phyloP scores from a whole-genome alignment of 139 green algal species.

The Spirogloea muscicola region DNA sequence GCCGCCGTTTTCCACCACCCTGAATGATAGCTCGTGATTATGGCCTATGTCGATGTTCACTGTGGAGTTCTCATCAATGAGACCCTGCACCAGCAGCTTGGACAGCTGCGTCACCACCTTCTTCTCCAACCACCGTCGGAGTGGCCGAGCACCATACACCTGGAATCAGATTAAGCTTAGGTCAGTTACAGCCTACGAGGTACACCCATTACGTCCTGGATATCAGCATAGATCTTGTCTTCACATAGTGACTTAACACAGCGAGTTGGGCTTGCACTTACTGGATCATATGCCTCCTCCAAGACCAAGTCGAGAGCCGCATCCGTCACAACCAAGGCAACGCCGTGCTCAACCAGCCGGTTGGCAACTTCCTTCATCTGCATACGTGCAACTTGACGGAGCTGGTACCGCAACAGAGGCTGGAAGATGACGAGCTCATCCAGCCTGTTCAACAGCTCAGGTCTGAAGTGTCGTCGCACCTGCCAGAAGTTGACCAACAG shows the following conservation, averaged over 20 bases:
- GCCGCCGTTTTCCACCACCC: too few species aligned
- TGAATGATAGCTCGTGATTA: too few species aligned
- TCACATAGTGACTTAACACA: too few species aligned
- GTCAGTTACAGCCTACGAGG: too few species aligned
- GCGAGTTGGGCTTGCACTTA: too few species aligned
- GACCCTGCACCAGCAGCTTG: constrained; percentile 33
- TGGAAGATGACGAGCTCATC: constrained; percentile 88
- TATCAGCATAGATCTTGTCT: too few species aligned
- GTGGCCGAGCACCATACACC: constrained; percentile 41
- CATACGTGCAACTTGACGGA: constrained; percentile 69
- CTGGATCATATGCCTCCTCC: constrained; percentile 38
- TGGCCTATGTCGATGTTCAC: constrained; percentile 43
- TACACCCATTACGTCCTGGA: too few species aligned
- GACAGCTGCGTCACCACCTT: constrained; percentile 42
- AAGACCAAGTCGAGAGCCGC: constrained; percentile 56
- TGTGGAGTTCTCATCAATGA: constrained; percentile 42
- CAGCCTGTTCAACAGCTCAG: constrained; percentile 83
- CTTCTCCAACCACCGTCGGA: constrained; percentile 44
- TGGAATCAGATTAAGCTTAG: too few species aligned
- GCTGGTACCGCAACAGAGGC: constrained; percentile 60
- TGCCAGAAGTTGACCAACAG: neutral
- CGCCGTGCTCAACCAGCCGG: constrained; percentile 61
- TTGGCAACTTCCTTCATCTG: constrained; percentile 63
- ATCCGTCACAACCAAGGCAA: constrained; percentile 59
- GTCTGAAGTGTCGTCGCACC: constrained; percentile 58